Conservation (phyloP, 129 eudicot genomes). For the Escallonia rubra region DNA sequence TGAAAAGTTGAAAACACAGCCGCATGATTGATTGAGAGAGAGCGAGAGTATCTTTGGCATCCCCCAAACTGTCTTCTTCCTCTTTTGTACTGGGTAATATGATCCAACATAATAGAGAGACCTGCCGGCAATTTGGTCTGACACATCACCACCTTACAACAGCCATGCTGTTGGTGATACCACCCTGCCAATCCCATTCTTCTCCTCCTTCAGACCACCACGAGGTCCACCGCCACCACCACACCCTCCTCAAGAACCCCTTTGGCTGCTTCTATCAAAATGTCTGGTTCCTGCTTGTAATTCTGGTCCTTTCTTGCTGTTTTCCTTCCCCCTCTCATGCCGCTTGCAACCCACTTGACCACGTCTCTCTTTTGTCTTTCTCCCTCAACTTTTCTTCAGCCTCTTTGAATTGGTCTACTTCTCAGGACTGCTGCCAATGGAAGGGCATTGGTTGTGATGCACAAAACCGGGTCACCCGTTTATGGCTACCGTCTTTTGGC, state of each 20-base stretch:
- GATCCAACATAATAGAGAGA: slow-evolving; percentile 7
- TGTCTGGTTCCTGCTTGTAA: neutral
- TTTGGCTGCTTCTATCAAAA: too few relatives aligned
- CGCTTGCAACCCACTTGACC: slow-evolving; percentile 5
- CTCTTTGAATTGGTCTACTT: slow-evolving; percentile 7
- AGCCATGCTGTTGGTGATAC: neutral
- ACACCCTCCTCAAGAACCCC: neutral
- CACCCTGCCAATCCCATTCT: neutral
- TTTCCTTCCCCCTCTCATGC: neutral
- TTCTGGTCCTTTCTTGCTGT: neutral
- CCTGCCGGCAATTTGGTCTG: slow-evolving; percentile 1
- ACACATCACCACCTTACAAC: neutral
- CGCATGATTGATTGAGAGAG: neutral
- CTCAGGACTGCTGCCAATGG: slow-evolving; percentile 50
- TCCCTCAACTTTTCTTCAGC: neutral
- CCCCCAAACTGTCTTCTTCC: neutral
- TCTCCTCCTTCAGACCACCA: neutral
- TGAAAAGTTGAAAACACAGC: neutral
- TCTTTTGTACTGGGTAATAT: neutral
- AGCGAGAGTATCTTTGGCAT: neutral
- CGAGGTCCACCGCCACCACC: neutral
- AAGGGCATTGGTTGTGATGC: slow-evolving; percentile 48
- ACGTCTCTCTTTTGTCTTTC: slow-evolving; percentile 1
- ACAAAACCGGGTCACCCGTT: slow-evolving; percentile 24
- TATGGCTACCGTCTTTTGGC: slow-evolving; percentile 42